Percentiles rank a stretch among this genome's conserved stretches.
Evolutionary conservation across 2,329 filamentous ascomycete genomes (phyloP).

Genomic region (Pseudogymnoascus sp.): DNA sequence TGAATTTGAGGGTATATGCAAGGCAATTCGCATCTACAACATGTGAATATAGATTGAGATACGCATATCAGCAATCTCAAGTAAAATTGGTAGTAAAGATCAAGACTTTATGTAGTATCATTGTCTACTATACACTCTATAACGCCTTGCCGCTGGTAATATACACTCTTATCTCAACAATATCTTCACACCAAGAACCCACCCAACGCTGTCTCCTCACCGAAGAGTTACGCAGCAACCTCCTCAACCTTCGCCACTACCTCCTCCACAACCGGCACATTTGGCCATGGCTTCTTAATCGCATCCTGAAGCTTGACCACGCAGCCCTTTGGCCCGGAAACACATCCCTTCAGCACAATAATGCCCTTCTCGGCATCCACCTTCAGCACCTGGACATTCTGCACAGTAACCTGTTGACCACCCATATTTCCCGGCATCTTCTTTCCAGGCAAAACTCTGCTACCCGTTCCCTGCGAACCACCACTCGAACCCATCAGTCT

Average conservation of each 20-base stretch:
- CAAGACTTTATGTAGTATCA: conserved; percentile 7
- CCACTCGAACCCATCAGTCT: conserved; percentile 84
- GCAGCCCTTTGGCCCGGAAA: conserved; percentile 82
- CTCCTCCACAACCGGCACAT: conserved; percentile 42
- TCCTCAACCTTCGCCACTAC: conserved; percentile 32
- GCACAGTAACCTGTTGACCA: conserved; percentile 75
- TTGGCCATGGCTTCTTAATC: conserved; percentile 73
- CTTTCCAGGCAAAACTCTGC: conserved; percentile 88
- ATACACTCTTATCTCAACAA: conserved; percentile 4
- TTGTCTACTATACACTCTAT: conserved; percentile 9
- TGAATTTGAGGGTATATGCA: neutral
- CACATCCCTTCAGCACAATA: conserved; percentile 76
- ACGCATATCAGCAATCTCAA: neutral
- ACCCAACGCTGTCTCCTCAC: neutral
- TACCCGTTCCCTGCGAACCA: conserved; percentile 84
- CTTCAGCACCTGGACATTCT: conserved; percentile 84
- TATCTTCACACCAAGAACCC: conserved; percentile 7
- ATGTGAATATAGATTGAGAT: neutral
- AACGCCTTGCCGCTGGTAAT: conserved; percentile 9
- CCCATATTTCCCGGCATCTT: conserved; percentile 98
- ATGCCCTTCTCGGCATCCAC: conserved; percentile 81
- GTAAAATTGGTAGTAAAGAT: neutral
- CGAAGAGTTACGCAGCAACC: conserved; percentile 26
- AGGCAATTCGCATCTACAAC: neutral
- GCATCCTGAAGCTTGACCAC: conserved; percentile 83